Base-by-base conservation (phyloP, 768 basidiomycete genomes). In the Pleurotus giganteus region DNA sequence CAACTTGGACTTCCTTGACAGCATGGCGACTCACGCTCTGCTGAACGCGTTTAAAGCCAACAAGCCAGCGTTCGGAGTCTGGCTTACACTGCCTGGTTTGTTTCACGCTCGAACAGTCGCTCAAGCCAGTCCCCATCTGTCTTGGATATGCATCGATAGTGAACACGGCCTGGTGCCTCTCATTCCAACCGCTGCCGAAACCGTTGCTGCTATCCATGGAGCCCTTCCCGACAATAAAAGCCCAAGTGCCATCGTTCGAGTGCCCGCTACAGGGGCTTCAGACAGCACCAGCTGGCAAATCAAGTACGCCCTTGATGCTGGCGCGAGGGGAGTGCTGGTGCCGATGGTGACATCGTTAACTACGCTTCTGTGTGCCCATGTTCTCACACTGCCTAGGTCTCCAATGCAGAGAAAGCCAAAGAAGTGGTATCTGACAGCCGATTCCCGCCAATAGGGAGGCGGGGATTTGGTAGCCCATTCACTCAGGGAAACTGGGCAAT, bases 271-370 rank as follows among this genome's bases (percentile, higher is more conserved):
- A 2, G 86, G 84, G 0, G 63, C 75, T 31, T 79, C 76, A 24
- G 69, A 70, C 0, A 78, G 80, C 58, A 82, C 83, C 2, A 74
- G 75, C 53, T 87, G 85, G 85, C 85, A 87, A 65, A 86, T 88
- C 68, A 88, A 88, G 69, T 75, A 83, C 57, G 85, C 81, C 0
- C 74, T 88, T 27, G 86, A 88, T 61, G 81, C 82, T 0, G 87
- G 86, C 4, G 86, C 86, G 15, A 72, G 75, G 24, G 85, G 87
- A 0, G 69, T 88, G 4, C 61, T 89, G 37, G 81, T 87, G 0
- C 86, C 87, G 3, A 84, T 88, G 84, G 84, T 88, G 60, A 9
- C 21, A 17, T 37, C 12, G 2, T 49, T 4, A 7, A 19, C 27
- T 21, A 42, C 23, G 11, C 54, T 50, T 26, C 12, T 8, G 28